Conservation (phyloP, 2,329 filamentous ascomycete species). For the Epichloe baconii region DNA sequence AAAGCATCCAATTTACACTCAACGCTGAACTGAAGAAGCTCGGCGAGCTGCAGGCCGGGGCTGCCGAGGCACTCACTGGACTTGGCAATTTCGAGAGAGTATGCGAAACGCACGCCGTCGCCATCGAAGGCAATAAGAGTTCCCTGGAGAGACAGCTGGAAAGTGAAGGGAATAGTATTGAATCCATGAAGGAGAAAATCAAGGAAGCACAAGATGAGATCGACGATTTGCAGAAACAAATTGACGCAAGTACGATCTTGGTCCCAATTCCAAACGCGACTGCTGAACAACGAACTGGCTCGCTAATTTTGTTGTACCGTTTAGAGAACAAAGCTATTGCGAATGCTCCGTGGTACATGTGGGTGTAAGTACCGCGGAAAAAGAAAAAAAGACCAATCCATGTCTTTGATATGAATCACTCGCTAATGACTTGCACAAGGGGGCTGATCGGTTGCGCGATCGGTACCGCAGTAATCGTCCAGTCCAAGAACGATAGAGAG, state of each 20-base stretch:
- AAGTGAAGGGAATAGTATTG: background rate
- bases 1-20: background rate
- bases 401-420: background rate
- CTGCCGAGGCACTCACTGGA: background rate
- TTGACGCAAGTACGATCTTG: background rate
- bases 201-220: background rate
- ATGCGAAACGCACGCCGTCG: background rate
- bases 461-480: no score
- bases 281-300: background rate
- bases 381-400: background rate
- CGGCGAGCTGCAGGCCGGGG: background rate
- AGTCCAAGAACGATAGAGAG: no score
- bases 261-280: background rate
- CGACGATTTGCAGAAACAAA: background rate
- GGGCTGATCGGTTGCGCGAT: background rate
- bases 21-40: background rate
- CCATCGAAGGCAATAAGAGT: accelerated
- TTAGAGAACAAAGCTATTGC: background rate
- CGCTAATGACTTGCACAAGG: background rate
- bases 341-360: background rate
- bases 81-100: background rate
- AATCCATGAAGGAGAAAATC: background rate
- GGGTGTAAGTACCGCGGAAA: background rate
- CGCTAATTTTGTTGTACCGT: background rate
- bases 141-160: background rate